A percentile compares a stretch with the other conserved stretches of the same genome.
Conservation (phyloP, 1,284 basidiomycete species). For the Psilocybe mexicana region DNA sequence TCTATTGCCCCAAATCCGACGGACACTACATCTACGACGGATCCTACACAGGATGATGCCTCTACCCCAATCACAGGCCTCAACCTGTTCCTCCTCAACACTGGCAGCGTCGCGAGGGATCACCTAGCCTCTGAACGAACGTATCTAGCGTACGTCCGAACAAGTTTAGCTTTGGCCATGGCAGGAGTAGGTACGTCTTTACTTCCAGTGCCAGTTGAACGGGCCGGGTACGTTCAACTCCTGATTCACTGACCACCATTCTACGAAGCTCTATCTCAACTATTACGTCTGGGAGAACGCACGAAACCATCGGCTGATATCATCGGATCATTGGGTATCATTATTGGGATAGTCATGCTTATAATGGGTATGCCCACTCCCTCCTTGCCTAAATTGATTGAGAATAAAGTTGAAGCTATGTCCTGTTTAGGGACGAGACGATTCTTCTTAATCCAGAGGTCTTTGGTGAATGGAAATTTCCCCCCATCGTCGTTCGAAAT, state of each 20-base stretch:
- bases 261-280: constrained; percentile 11
- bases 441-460: constrained; percentile 17
- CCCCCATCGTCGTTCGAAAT: constrained; percentile 14
- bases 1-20: too few relatives aligned
- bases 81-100: constrained; percentile 41
- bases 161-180: constrained; percentile 54
- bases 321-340: constrained; percentile 50
- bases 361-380: constrained; percentile 39
- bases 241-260: background rate
- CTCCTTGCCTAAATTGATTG: too few relatives aligned
- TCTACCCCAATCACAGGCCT: background rate
- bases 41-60: background rate
- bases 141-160: constrained; percentile 58
- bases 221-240: too few relatives aligned
- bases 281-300: constrained; percentile 8
- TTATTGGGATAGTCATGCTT: constrained; percentile 49
- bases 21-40: background rate
- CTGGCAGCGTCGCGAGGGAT: constrained; percentile 59
- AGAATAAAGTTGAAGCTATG: too few relatives aligned
- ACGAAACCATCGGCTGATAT: constrained; percentile 45
- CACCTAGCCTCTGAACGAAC: constrained; percentile 61
- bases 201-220: too few relatives aligned
- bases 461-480: constrained; percentile 13
- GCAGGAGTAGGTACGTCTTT: constrained; percentile 48
- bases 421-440: constrained; percentile 13